phyloP scores from a whole-genome alignment of 23 red algal species.

The Gracilariopsis chorda region DNA sequence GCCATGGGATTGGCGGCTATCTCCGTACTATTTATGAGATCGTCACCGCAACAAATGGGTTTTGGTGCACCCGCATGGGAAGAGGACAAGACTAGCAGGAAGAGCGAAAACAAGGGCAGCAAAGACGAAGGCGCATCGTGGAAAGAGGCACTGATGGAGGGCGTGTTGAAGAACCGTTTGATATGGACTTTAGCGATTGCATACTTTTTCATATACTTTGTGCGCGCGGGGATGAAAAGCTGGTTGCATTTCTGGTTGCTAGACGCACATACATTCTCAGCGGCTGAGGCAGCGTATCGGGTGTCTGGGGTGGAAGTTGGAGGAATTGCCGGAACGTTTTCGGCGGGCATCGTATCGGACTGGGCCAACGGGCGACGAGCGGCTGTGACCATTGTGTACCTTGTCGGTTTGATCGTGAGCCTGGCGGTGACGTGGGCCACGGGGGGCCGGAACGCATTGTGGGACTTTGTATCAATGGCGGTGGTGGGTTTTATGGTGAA shows the following conservation, averaged over 20 bases:
- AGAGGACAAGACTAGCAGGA: not conserved
- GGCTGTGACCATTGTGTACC: conserved; percentile 47
- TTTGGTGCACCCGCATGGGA: conserved; percentile 45
- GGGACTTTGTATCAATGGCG: conserved; percentile 44
- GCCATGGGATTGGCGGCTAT: conserved; percentile 16
- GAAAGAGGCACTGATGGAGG: conserved; percentile 47
- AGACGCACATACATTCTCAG: conserved; percentile 29
- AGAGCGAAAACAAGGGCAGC: not conserved
- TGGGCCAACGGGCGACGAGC: conserved; percentile 45
- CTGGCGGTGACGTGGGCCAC: conserved; percentile 16
- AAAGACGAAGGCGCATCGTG: not conserved
- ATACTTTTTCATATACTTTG: conserved; percentile 87
- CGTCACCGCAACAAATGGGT: conserved; percentile 40
- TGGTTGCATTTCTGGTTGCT: conserved; percentile 75
- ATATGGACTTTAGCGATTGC: conserved; percentile 68
- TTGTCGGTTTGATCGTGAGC: conserved; percentile 10
- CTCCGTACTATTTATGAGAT: conserved; percentile 2
- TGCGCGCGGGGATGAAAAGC: conserved; percentile 55
- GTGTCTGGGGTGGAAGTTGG: conserved; percentile 75
- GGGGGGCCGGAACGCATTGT: conserved; percentile 18
- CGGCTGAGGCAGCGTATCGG: conserved; percentile 52
- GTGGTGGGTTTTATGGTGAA: conserved; percentile 76
- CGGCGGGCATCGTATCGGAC: conserved; percentile 72
- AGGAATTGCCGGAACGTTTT: conserved; percentile 75
- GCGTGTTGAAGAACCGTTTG: conserved; percentile 52